Conservation (phyloP, 306 rosid species). For the Quercus variabilis region DNA sequence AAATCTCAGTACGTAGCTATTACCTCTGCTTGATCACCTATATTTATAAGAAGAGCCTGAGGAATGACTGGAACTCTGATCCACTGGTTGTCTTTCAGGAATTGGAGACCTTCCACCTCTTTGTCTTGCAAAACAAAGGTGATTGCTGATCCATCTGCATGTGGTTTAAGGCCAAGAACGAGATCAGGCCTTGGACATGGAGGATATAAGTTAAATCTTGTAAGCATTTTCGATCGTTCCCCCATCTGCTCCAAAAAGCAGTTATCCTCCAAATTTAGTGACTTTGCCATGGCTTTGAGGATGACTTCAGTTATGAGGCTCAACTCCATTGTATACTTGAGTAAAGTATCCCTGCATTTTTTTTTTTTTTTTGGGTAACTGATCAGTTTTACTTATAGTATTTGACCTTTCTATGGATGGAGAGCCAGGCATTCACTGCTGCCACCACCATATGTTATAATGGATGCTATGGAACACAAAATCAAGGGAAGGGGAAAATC, state of each 20-base stretch:
- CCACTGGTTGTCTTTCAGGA: conserved; percentile 66
- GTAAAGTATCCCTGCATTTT: conserved; percentile 40
- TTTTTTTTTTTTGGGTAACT: not conserved
- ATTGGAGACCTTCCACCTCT: conserved; percentile 75
- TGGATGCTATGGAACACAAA: too few species aligned
- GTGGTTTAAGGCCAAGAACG: conserved; percentile 65
- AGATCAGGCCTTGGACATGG: conserved; percentile 61
- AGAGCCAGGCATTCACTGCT: too few species aligned
- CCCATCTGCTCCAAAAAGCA: conserved; percentile 52
- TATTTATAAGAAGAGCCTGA: conserved; percentile 57
- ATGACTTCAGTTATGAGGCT: conserved; percentile 34
- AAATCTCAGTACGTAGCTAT: not conserved
- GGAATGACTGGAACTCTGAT: conserved; percentile 59
- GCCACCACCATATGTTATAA: too few species aligned
- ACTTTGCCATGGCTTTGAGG: conserved; percentile 69
- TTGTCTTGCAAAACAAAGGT: conserved; percentile 66
- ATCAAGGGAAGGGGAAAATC: too few species aligned
- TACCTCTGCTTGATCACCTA: conserved; percentile 88
- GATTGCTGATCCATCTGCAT: conserved; percentile 65
- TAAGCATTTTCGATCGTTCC: conserved; percentile 24
- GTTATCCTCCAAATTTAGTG: conserved; percentile 59
- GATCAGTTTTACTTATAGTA: too few species aligned
- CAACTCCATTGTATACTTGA: conserved; percentile 43
- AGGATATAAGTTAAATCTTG: conserved; percentile 69
- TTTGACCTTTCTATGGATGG: too few species aligned